These are phyloP conservation scores for Penicillium brasilianum DNA, from an alignment of 2,329 filamentous ascomycete species.

Conservation along the genomic window DNA sequence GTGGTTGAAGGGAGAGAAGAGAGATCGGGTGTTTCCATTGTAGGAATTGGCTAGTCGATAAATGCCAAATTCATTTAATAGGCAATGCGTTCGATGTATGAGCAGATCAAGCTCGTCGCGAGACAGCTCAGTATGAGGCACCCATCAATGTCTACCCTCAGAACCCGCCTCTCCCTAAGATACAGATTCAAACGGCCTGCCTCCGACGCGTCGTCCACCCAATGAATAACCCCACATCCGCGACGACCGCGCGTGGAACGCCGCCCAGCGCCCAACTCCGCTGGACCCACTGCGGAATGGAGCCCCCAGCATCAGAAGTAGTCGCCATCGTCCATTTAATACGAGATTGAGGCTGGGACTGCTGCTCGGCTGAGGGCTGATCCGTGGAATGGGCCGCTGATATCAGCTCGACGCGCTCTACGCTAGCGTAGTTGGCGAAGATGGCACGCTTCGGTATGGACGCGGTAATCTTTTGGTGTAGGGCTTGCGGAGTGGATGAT, in stretches of 20 bases:
- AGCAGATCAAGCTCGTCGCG: too few species aligned
- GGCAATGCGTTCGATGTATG: too few species aligned
- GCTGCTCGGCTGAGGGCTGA: too few species aligned
- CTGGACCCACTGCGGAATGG: slow-evolving; percentile 45
- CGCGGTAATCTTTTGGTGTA: slow-evolving; percentile 30
- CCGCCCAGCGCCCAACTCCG: slow-evolving; percentile 45
- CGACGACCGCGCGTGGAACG: slow-evolving; percentile 43
- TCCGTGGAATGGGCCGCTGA: background rate
- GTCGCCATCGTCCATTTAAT: slow-evolving; percentile 47
- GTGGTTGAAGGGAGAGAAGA: too few species aligned
- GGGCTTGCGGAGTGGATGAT: slow-evolving; percentile 21
- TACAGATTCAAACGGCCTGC: background rate
- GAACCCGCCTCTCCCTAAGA: too few species aligned
- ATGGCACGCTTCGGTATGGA: slow-evolving; percentile 33
- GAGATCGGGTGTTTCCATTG: too few species aligned
- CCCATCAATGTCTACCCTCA: too few species aligned
- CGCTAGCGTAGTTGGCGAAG: slow-evolving; percentile 42
- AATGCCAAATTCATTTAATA: too few species aligned
- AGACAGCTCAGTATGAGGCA: too few species aligned
- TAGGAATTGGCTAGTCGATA: too few species aligned
- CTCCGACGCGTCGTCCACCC: slow-evolving; percentile 36
- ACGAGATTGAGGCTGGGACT: slow-evolving; percentile 6
- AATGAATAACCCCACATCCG: slow-evolving; percentile 47
- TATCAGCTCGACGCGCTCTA: slow-evolving; percentile 37
- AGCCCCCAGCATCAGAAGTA: slow-evolving; percentile 43